A percentile compares a stretch with the other conserved stretches of the same genome.
phyloP scores from a whole-genome alignment of 2,329 filamentous ascomycete genomes.

The Teratosphaeria nubilosa region DNA sequence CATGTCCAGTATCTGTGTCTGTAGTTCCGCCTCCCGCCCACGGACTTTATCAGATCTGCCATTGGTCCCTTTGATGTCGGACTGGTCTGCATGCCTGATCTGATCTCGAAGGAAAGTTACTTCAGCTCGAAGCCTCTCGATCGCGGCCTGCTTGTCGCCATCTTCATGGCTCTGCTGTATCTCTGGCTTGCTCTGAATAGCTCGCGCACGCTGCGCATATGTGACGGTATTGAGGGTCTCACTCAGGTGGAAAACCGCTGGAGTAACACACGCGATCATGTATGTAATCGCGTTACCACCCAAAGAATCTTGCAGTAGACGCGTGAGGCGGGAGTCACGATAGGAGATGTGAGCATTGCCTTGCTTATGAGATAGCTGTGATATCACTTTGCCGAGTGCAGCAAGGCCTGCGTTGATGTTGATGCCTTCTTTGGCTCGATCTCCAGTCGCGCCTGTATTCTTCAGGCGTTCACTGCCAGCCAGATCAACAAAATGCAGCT shows the following conservation, averaged over 20 bases:
- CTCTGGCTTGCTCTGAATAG: slow-evolving; percentile 93
- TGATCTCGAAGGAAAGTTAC: slow-evolving; percentile 90
- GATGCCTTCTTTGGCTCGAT: slow-evolving; percentile 89
- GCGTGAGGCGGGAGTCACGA: slow-evolving; percentile 92
- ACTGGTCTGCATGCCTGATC: slow-evolving; percentile 70
- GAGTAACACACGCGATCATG: slow-evolving; percentile 98
- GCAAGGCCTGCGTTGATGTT: slow-evolving; percentile 96
- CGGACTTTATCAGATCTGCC: slow-evolving; percentile 47
- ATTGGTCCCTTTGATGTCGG: slow-evolving; percentile 54
- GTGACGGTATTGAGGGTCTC: slow-evolving; percentile 94
- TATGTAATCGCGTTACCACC: slow-evolving; percentile 97
- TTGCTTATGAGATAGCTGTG: slow-evolving; percentile 84
- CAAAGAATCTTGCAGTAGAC: slow-evolving; percentile 88
- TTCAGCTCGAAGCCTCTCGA: slow-evolving; percentile 87
- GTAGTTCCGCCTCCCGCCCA: slow-evolving; percentile 69
- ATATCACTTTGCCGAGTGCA: slow-evolving; percentile 94
- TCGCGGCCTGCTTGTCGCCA: slow-evolving; percentile 83
- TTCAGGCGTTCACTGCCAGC: slow-evolving; percentile 94
- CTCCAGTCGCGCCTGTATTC: slow-evolving; percentile 91
- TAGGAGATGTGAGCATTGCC: slow-evolving; percentile 89
- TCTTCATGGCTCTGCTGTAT: slow-evolving; percentile 88
- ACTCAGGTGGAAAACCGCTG: slow-evolving; percentile 91
- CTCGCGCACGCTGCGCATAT: slow-evolving; percentile 89
- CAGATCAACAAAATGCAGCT: slow-evolving; percentile 95
- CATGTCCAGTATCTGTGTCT: slow-evolving; percentile 83